Conservation (phyloP, 371 early-diverging fungal genomes). For the Chytridium lagenaria region DNA sequence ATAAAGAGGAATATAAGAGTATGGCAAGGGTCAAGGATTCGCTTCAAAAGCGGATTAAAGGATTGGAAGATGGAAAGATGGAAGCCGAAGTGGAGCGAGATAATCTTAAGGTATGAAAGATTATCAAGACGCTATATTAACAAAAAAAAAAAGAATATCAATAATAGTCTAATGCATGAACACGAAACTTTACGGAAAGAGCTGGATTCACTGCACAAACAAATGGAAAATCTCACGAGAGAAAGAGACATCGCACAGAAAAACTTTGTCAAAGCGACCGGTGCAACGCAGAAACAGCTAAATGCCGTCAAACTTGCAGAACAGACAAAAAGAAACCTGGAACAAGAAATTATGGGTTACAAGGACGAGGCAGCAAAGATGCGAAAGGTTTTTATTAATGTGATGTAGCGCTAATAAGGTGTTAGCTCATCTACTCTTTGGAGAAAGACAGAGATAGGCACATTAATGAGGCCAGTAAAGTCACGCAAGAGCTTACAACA, state of each 20-base stretch:
- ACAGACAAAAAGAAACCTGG: slow-evolving; percentile 55
- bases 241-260: slow-evolving; percentile 57
- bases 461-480: slow-evolving; percentile 47
- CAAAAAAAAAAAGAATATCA: slow-evolving; percentile 35
- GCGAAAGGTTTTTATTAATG: slow-evolving; percentile 35
- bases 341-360: slow-evolving; percentile 54
- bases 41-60: slow-evolving; percentile 49
- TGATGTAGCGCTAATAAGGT: background rate
- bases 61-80: slow-evolving; percentile 52
- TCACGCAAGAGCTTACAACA: slow-evolving; percentile 35
- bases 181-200: slow-evolving; percentile 40
- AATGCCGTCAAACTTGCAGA: slow-evolving; percentile 43
- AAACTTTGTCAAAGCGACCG: slow-evolving; percentile 49
- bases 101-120: slow-evolving; percentile 39
- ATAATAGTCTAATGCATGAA: slow-evolving; percentile 45
- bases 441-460: slow-evolving; percentile 55
- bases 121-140: background rate
- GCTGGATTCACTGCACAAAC: slow-evolving; percentile 47
- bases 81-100: slow-evolving; percentile 56
- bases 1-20: slow-evolving; percentile 52
- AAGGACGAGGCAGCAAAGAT: slow-evolving; percentile 53
- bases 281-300: slow-evolving; percentile 44
- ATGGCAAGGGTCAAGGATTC: slow-evolving; percentile 52
- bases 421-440: slow-evolving; percentile 46
- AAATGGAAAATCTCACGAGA: slow-evolving; percentile 50